Conservation (phyloP, 495 filamentous ascomycete genomes). For the Penicillium tannophilum region DNA sequence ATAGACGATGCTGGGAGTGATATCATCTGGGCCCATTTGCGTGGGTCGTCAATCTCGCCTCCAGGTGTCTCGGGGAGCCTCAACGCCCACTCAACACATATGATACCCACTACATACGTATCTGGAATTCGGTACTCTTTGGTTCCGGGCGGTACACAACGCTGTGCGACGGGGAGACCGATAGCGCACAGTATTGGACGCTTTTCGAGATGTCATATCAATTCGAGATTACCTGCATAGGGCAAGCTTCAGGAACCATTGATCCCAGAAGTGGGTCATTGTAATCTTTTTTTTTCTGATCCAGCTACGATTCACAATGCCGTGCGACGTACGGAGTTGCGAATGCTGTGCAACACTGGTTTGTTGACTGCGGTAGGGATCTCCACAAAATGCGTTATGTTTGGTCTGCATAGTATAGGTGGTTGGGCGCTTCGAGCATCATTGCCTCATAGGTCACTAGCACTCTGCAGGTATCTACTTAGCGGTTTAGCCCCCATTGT, state of each 20-base stretch:
- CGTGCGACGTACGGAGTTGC: too few relatives aligned
- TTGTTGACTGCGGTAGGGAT: neutral
- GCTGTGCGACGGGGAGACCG: neutral
- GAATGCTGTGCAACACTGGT: neutral
- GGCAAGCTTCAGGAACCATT: neutral
- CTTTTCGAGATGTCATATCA: constrained; percentile 8
- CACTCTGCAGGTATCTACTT: neutral
- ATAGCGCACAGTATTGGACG: neutral
- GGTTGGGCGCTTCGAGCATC: neutral
- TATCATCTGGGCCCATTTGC: constrained; percentile 1
- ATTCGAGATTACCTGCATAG: neutral
- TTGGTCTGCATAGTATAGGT: neutral
- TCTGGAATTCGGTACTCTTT: neutral
- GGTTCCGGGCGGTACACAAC: neutral
- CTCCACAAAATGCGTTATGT: neutral
- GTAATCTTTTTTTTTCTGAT: too few relatives aligned
- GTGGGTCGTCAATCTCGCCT: constrained; percentile 6
- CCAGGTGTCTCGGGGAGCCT: neutral
- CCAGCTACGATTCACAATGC: too few relatives aligned
- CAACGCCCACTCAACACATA: neutral
- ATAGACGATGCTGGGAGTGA: neutral
- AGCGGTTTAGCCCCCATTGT: neutral
- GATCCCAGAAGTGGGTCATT: too few relatives aligned
- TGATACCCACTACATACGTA: neutral
- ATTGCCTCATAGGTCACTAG: neutral